phyloP scores from a whole-genome alignment of 345 rosid species.

The Eucalyptus decipiens region DNA sequence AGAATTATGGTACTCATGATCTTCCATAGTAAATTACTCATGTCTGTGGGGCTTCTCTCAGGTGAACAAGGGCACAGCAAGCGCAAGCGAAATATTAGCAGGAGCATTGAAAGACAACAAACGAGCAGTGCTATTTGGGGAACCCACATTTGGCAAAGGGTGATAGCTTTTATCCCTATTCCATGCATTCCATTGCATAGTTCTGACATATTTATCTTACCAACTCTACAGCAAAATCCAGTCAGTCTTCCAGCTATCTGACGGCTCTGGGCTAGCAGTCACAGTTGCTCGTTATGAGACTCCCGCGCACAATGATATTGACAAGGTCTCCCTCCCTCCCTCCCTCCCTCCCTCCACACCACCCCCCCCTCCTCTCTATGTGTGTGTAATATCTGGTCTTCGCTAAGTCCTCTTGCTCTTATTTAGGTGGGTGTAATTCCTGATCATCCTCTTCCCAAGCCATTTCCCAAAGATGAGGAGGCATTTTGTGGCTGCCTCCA shows the following conservation, averaged over 20 bases:
- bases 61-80: conserved; percentile 98
- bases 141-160: conserved; percentile 97
- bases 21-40: neutral
- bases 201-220: neutral
- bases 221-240: conserved; percentile 74
- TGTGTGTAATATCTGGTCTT: neutral
- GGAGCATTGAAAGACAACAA: conserved; percentile 94
- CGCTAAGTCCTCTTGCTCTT: neutral
- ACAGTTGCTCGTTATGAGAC: conserved; percentile 95
- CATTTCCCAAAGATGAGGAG: conserved; percentile 73
- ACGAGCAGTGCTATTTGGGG: conserved; percentile 78
- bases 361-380: neutral
- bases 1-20: neutral
- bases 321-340: conserved; percentile 39
- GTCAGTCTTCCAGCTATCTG: conserved; percentile 89
- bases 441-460: conserved; percentile 71
- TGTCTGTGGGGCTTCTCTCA: conserved; percentile 1
- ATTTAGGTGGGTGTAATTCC: conserved; percentile 83
- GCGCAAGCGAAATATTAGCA: conserved; percentile 95
- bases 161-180: conserved; percentile 7
- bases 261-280: conserved; percentile 91
- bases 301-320: conserved; percentile 80
- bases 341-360: neutral
- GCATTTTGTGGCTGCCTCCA: conserved; percentile 70
- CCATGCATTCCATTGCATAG: neutral